Base-by-base conservation (phyloP, 257 asterid genomes). In the Solanum appendiculatum region DNA sequence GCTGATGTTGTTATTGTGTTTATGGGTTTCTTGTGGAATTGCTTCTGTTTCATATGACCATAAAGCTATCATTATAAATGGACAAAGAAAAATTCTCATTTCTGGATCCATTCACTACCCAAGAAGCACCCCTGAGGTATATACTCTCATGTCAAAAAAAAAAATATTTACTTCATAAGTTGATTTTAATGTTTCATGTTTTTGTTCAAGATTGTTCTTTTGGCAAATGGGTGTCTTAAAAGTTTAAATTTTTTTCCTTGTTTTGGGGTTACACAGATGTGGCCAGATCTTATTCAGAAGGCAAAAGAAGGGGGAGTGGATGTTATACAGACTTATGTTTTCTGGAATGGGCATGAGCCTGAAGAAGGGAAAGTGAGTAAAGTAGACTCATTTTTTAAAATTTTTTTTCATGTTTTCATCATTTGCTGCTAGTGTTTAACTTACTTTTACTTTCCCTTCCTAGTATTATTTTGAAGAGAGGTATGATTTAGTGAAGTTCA, bases 321-420 rank as follows among this genome's bases (percentile, higher is more conserved):
- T 94, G 98, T 95, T 87, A 94, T 97, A 86, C 98, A 97, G 90
- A 97, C 98, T 51, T 97, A 97, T 92, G 98, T 97, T 58, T 97
- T 97, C 82, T 97, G 99, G 99, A 95, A 97, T 91, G 98, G 98
- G 58, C 99, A 97, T 85, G 99, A 97, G 86, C 98, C 99, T 91
- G 93, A 93, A 80, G 96, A 91, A 85, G 98, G 98, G 73, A 94
- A 96, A 90, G 99, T 95, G 88, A 85, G 87, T 90, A 31, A 89
- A 68, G 64, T 29, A 48, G 72, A 10, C 18, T 56, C 5, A 21
- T 56, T 46, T 42, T 66, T 40, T 29, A 33, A 34, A 10, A 8
- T 51, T n/a, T 27, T 5, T 82, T 7, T 85, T 34, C 21, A 8
- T 85, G 68, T 42, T 16, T 85, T 9, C 69, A 69, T 85, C 44